phyloP scores from a whole-genome alignment of 768 basidiomycete species.

The Cyclocybe cylindracea region DNA sequence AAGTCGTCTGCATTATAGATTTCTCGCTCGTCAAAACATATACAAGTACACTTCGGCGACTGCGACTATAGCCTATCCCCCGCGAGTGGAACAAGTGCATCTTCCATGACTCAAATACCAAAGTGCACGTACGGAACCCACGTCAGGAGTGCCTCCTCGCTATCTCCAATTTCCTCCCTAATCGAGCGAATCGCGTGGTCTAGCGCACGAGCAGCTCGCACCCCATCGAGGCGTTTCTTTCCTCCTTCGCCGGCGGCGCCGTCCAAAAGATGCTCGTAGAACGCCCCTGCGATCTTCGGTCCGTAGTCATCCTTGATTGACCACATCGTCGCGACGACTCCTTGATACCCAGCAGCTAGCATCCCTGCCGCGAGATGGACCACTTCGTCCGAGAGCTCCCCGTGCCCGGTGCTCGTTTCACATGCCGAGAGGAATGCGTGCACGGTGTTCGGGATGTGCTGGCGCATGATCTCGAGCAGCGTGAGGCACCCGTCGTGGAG shows the following conservation, averaged over 20 bases:
- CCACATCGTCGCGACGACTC: constrained; percentile 41
- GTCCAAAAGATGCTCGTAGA: constrained; percentile 26
- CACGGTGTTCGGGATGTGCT: constrained; percentile 11
- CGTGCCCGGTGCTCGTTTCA: constrained; percentile 32
- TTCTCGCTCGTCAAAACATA: too few relatives aligned
- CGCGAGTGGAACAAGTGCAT: too few relatives aligned
- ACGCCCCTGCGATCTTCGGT: constrained; percentile 24
- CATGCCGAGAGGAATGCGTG: constrained; percentile 44
- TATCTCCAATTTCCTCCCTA: constrained; percentile 3
- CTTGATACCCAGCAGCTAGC: constrained; percentile 26
- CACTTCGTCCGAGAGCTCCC: constrained; percentile 29
- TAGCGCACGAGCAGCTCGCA: constrained; percentile 15
- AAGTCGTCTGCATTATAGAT: too few relatives aligned
- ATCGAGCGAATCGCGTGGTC: constrained; percentile 14
- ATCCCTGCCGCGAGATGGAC: constrained; percentile 40
- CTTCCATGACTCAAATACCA: constrained; percentile 5
- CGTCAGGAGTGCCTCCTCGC: constrained; percentile 4
- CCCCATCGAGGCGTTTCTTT: not conserved
- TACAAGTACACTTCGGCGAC: too few relatives aligned
- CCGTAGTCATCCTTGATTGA: constrained; percentile 32
- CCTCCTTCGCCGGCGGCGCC: not conserved
- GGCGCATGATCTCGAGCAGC: constrained; percentile 8
- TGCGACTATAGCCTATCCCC: too few relatives aligned
- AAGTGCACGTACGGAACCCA: constrained; percentile 22
- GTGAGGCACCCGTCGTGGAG: constrained; percentile 19